These are phyloP conservation scores for Pichia sp. DNA, from an alignment of 1,139 yeast genomes.

Conservation along the genomic window DNA sequence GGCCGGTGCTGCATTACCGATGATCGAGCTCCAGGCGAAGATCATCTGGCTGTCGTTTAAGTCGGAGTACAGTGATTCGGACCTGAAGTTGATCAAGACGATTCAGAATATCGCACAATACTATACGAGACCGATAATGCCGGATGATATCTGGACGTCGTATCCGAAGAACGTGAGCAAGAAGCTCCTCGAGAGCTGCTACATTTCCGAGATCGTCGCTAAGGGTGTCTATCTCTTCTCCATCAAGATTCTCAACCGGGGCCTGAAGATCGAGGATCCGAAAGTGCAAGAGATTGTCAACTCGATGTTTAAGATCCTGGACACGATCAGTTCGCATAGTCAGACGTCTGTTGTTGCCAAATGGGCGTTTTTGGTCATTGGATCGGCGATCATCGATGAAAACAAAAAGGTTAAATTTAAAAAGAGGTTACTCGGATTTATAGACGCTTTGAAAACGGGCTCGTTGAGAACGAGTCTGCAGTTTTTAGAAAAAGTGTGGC, in stretches of 20 bases:
- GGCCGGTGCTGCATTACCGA: conserved; percentile 32
- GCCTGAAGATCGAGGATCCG: conserved; percentile 6
- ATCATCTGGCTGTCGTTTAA: conserved; percentile 29
- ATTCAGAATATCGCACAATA: conserved; percentile 23
- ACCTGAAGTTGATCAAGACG: conserved; percentile 13
- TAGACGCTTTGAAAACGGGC: conserved; percentile 17
- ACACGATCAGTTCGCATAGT: conserved; percentile 21
- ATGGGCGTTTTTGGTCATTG: conserved; percentile 27
- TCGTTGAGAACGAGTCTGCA: conserved; percentile 16
- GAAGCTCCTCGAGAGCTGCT: conserved; percentile 26
- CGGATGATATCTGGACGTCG: conserved; percentile 19
- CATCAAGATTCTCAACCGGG: conserved; percentile 21
- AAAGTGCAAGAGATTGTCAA: conserved; percentile 20
- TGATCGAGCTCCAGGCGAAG: conserved; percentile 32
- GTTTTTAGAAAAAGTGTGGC: conserved; percentile 22
- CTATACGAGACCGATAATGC: conserved; percentile 26
- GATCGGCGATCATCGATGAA: conserved; percentile 21
- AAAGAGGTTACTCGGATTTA: conserved; percentile 23
- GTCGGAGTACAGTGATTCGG: conserved; percentile 20
- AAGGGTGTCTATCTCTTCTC: conserved; percentile 24
- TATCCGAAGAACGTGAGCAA: conserved; percentile 24
- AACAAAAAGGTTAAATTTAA: conserved; percentile 19
- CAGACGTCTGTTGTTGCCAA: conserved; percentile 21
- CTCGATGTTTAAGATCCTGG: conserved; percentile 17
- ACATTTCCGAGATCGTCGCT: conserved; percentile 24